A percentile compares a stretch with the other conserved stretches of the same genome.
These are phyloP conservation scores for Chimonanthus praecox DNA, from an alignment of 164 flowering plant species.

Conservation along the genomic window DNA sequence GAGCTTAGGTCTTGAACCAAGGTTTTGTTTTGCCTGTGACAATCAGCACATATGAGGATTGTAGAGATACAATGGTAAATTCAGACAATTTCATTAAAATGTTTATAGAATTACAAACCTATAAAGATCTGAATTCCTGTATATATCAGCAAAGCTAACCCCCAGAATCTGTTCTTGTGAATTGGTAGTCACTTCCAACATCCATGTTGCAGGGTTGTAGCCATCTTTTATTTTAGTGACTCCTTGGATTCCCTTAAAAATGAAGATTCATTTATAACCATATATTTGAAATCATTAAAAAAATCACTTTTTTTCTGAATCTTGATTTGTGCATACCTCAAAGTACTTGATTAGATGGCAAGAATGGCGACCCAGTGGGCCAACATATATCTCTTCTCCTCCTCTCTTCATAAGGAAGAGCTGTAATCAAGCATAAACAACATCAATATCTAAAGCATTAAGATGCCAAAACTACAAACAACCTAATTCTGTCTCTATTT, in stretches of 20 bases:
- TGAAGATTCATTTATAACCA: too few relatives aligned
- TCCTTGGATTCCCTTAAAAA: constrained; percentile 8
- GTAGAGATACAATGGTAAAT: too few relatives aligned
- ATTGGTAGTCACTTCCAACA: background rate
- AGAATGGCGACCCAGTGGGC: constrained; percentile 36
- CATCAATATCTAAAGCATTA: background rate
- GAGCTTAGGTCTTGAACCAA: constrained; percentile 34
- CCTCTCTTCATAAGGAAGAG: constrained; percentile 39
- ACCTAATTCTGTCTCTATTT: background rate
- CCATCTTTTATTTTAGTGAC: constrained; percentile 10
- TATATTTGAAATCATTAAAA: too few relatives aligned
- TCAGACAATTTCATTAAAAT: too few relatives aligned
- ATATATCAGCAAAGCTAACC: constrained; percentile 25
- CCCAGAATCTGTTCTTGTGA: constrained; percentile 32
- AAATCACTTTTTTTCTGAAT: too few relatives aligned
- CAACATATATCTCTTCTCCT: constrained; percentile 40
- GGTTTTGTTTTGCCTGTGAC: constrained; percentile 46
- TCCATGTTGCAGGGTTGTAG: too few relatives aligned
- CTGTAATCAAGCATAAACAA: constrained; percentile 13
- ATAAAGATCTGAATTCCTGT: constrained; percentile 33
- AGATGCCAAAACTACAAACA: background rate
- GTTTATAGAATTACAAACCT: constrained; percentile 13
- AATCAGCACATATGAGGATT: background rate
- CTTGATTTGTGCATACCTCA: constrained; percentile 22
- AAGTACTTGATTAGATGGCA: constrained; percentile 33